Percentiles rank a stretch among this genome's conserved stretches.
phyloP scores from a whole-genome alignment of 306 rosid species.

The Fragaria ananassa region DNA sequence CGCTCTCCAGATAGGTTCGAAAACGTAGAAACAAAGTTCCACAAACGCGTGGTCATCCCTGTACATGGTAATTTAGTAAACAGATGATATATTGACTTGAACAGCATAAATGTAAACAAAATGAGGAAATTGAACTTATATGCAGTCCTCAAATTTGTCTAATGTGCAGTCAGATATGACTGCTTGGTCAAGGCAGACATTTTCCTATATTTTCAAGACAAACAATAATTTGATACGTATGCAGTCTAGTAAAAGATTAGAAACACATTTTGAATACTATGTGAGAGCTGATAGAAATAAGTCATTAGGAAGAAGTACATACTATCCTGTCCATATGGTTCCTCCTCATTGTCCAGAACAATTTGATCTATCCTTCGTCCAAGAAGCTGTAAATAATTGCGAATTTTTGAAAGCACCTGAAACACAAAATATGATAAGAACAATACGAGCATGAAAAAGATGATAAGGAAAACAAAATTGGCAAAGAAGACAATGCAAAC shows the following conservation, averaged over 20 bases:
- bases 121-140: background rate
- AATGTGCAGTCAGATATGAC: background rate
- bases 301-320: slow-evolving; percentile 37
- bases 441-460: background rate
- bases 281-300: background rate
- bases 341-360: slow-evolving; percentile 77
- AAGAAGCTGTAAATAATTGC: slow-evolving; percentile 90
- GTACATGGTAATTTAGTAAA: slow-evolving; percentile 22
- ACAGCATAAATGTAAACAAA: background rate
- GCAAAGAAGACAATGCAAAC: background rate
- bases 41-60: slow-evolving; percentile 94
- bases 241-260: background rate
- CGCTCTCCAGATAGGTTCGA: slow-evolving; percentile 96
- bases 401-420: slow-evolving; percentile 89
- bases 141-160: background rate
- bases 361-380: slow-evolving; percentile 91
- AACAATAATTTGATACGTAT: background rate
- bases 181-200: background rate
- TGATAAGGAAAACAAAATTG: background rate
- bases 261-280: background rate
- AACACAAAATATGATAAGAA: background rate
- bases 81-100: background rate
- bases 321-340: slow-evolving; percentile 86
- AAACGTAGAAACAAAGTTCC: slow-evolving; percentile 96
- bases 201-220: background rate